phyloP scores from a whole-genome alignment of 2,329 filamentous ascomycete genomes.

The Penicillium sp. region DNA sequence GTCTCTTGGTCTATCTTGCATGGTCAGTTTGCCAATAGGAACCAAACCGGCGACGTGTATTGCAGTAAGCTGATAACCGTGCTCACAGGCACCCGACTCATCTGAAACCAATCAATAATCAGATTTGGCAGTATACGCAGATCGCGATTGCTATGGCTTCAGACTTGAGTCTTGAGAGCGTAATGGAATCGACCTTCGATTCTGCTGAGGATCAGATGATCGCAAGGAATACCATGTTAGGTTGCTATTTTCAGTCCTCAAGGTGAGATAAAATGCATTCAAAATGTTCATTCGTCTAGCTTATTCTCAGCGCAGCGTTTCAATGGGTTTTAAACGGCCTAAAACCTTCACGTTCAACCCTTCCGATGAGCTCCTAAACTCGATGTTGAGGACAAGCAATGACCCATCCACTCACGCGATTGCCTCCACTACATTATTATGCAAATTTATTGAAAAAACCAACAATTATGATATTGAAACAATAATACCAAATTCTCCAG shows the following conservation, averaged over 20 bases:
- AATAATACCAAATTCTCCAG: background rate
- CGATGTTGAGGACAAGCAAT: background rate
- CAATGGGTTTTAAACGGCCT: conserved; percentile 1
- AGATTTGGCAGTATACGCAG: conserved; percentile 11
- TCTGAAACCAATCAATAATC: conserved; percentile 6
- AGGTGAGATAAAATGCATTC: background rate
- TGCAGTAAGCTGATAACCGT: background rate
- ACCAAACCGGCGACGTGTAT: background rate
- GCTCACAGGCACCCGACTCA: conserved; percentile 5
- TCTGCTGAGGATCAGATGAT: background rate
- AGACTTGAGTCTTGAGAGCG: conserved; percentile 8
- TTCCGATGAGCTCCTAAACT: conserved; percentile 2
- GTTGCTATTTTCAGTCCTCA: conserved; percentile 8
- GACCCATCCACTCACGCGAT: background rate
- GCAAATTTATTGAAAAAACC: conserved; percentile 2
- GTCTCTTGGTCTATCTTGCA: conserved; percentile 10
- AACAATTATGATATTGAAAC: background rate
- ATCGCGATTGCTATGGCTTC: conserved; percentile 8
- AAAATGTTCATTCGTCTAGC: background rate
- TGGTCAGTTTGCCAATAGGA: background rate
- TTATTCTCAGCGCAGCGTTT: conserved; percentile 1
- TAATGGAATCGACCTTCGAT: background rate
- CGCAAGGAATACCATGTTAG: background rate
- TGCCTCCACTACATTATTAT: background rate
- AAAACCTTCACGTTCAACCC: conserved; percentile 6